These are phyloP conservation scores for Citropsis articulata DNA, from an alignment of 345 rosid genomes.

Conservation along the genomic window DNA sequence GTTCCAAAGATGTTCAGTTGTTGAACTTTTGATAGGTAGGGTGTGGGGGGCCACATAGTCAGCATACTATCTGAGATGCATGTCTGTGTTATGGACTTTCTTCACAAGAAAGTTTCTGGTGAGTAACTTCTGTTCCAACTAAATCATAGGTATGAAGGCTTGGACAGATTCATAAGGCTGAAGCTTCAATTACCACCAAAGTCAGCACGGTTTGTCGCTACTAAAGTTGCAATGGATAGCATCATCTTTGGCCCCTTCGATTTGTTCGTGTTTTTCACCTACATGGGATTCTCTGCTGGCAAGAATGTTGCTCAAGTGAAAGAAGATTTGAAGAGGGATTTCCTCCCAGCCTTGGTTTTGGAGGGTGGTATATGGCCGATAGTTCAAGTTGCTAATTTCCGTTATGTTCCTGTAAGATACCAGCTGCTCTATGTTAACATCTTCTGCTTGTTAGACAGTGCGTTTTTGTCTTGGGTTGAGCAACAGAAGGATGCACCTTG, in stretches of 20 bases:
- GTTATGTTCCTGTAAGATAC: constrained; percentile 77
- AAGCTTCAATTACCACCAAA: constrained; percentile 65
- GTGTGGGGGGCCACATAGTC: neutral
- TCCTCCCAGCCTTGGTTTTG: constrained; percentile 78
- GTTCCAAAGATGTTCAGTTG: neutral
- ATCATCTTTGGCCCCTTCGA: constrained; percentile 86
- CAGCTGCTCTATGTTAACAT: constrained; percentile 84
- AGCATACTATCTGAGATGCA: neutral
- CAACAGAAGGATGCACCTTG: constrained; percentile 97
- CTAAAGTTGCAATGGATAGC: constrained; percentile 90
- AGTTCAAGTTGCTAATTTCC: constrained; percentile 81
- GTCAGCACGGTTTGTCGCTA: constrained; percentile 62
- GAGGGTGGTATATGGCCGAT: constrained; percentile 92
- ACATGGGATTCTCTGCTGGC: constrained; percentile 81
- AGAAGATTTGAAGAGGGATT: constrained; percentile 88
- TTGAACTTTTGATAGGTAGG: neutral
- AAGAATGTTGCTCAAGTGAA: constrained; percentile 65
- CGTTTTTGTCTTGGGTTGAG: constrained; percentile 81
- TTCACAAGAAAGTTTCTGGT: neutral
- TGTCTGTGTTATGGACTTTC: neutral
- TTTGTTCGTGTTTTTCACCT: constrained; percentile 76
- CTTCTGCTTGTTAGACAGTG: constrained; percentile 88
- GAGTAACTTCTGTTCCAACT: neutral
- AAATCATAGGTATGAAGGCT: constrained; percentile 68
- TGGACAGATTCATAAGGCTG: constrained; percentile 67